phyloP scores from a whole-genome alignment of 352 stramenopile genomes.

The Pythium periplocum region DNA sequence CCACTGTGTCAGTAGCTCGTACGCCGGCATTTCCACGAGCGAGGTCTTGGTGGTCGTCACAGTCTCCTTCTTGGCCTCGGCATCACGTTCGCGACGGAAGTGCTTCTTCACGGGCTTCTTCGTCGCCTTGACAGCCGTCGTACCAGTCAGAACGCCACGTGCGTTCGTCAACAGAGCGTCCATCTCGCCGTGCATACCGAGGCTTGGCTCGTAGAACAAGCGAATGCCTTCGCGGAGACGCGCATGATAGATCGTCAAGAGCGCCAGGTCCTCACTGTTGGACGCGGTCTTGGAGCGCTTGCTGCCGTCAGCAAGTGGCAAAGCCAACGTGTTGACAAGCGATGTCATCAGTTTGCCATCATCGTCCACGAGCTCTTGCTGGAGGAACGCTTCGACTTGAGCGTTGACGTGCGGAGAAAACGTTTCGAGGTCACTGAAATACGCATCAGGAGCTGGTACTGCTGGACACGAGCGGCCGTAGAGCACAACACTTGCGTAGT shows the following conservation, averaged over 20 bases:
- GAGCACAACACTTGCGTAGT: slow-evolving; percentile 67
- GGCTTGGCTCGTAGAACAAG: slow-evolving; percentile 72
- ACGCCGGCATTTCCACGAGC: slow-evolving; percentile 45
- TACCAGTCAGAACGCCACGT: slow-evolving; percentile 18
- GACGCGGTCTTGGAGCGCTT: not conserved
- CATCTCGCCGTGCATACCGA: slow-evolving; percentile 80
- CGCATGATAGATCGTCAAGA: slow-evolving; percentile 57
- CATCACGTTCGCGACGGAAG: slow-evolving; percentile 33
- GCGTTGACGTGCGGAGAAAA: slow-evolving; percentile 31
- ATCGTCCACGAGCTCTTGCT: slow-evolving; percentile 34
- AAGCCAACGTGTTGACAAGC: slow-evolving; percentile 35
- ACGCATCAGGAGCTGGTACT: slow-evolving; percentile 49
- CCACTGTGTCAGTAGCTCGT: slow-evolving; percentile 63
- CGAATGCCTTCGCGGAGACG: slow-evolving; percentile 61
- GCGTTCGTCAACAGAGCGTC: slow-evolving; percentile 48
- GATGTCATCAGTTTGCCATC: slow-evolving; percentile 7
- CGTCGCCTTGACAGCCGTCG: slow-evolving; percentile 9
- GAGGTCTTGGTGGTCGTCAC: slow-evolving; percentile 9
- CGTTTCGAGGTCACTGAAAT: slow-evolving; percentile 48
- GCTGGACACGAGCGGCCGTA: slow-evolving; percentile 59
- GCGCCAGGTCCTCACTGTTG: slow-evolving; percentile 25
- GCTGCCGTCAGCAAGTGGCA: slow-evolving; percentile 14
- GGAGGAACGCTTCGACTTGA: slow-evolving; percentile 53
- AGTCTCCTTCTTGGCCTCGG: slow-evolving; percentile 12
- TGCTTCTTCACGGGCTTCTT: slow-evolving; percentile 64